Evolutionary conservation across 371 early-diverging fungal species (phyloP).

Genomic region (Mucor lusitanicus): DNA sequence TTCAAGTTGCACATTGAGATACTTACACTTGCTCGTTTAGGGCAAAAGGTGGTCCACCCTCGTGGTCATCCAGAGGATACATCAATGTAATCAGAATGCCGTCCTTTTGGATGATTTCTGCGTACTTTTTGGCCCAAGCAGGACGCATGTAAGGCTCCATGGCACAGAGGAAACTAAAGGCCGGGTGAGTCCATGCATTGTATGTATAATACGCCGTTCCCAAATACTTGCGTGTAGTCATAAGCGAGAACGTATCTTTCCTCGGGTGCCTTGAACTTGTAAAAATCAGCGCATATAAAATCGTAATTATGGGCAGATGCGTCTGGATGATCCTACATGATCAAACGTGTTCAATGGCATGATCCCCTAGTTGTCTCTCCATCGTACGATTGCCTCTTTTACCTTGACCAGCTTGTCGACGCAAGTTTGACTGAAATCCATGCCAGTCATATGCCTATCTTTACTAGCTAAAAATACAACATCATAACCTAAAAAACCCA

Average conservation of each 20-base stretch:
- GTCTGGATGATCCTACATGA: conserved; percentile 26
- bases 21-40: conserved; percentile 57
- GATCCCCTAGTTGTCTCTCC: neutral
- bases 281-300: conserved; percentile 75
- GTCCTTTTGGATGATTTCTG: conserved; percentile 68
- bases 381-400: conserved; percentile 2
- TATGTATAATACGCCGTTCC: no score
- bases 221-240: conserved; percentile 74
- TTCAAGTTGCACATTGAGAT: neutral
- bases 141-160: conserved; percentile 68
- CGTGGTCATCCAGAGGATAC: conserved; percentile 67
- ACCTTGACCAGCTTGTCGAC: conserved; percentile 57
- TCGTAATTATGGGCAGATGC: conserved; percentile 35
- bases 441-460: conserved; percentile 61
- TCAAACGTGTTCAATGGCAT: neutral
- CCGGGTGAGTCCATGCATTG: neutral
- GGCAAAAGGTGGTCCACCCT: conserved; percentile 69
- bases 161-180: conserved; percentile 78
- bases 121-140: conserved; percentile 74
- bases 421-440: conserved; percentile 74
- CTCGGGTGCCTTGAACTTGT: conserved; percentile 57
- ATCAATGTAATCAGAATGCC: conserved; percentile 84
- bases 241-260: conserved; percentile 74
- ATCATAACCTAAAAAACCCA: conserved; percentile 61
- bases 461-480: conserved; percentile 68